Evolutionary conservation across 2,329 filamentous ascomycete species (phyloP), one percentile per base, ranked within the genome.

Genomic region (Zasmidium citrigriseum): DNA sequence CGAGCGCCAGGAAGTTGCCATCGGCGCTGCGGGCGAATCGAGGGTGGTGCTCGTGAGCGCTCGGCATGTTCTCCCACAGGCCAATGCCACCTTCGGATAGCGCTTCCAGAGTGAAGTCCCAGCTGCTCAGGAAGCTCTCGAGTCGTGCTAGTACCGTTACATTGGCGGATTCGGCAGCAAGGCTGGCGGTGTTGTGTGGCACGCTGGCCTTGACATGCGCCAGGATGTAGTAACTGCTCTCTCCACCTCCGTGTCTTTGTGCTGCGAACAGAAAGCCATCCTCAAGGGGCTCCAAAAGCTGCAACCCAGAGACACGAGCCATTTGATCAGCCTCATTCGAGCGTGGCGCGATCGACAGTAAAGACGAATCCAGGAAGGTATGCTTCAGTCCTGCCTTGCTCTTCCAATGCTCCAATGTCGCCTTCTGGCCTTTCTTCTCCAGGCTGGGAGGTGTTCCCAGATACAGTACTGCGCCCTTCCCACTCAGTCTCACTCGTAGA

Each of bases 381-480:
- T 72, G 67, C 46, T 64, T 64, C 22, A 73, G 52, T 3, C 72
- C 72, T 5, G 57, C 59, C 45, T 66, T 69, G 58, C 67, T 68
- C 61, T 72, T 70, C 72, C 72, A 74, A 49, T 73, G 66, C 16
- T 67, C 62, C 7, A 73, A 59, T 3, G 53, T 52, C 4, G 66
- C 66, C n/a, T 50, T 48, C 16, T 48, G 22, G 4, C 29, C 48
- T n/a, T 41, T 57, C 10, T 53, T 24, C 20, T 44, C 45, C 29
- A 46, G 38, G 22, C n/a, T 21, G 5, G 56, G 56, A 20, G 72
- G 69, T n/a, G 65, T 68, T 25, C 72, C 72, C 5, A 72, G 64
- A 47, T 74, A 74, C n/a, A 73, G 27, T 1, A 73, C 70, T 2
- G 67, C 62, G 9, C 72, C 71, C 41, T 70, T 73, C 4, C 70